phyloP scores from a whole-genome alignment of 768 basidiomycete species.

The Rhizopogon sp. region DNA sequence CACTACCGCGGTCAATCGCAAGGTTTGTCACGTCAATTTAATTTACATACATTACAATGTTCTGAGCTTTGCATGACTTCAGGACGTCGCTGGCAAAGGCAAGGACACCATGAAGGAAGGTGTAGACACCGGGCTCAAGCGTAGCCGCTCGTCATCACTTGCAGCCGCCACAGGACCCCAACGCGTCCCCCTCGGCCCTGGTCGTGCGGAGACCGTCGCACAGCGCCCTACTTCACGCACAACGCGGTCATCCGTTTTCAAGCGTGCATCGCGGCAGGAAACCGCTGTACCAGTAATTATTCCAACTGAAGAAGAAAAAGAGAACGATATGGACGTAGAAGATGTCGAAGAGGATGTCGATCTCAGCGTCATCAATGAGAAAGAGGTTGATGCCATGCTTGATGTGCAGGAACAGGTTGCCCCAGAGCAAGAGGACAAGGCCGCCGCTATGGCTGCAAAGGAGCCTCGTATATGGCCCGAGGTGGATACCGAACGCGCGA shows the following conservation, averaged over 20 bases:
- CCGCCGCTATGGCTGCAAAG: slow-evolving; percentile 29
- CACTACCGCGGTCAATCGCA: slow-evolving; percentile 70
- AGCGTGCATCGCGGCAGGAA: slow-evolving; percentile 37
- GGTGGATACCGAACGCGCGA: slow-evolving; percentile 54
- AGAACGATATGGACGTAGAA: slow-evolving; percentile 57
- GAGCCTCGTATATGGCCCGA: slow-evolving; percentile 69
- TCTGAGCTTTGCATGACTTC: slow-evolving; percentile 1
- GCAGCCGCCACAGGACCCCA: slow-evolving; percentile 58
- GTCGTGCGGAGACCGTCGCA: slow-evolving; percentile 39
- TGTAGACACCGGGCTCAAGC: slow-evolving; percentile 46
- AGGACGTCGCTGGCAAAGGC: slow-evolving; percentile 51
- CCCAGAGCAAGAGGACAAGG: slow-evolving; percentile 32
- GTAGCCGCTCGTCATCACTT: slow-evolving; percentile 63
- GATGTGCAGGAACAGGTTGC: slow-evolving; percentile 38
- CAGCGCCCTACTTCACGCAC: slow-evolving; percentile 29
- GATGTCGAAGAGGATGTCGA: slow-evolving; percentile 37
- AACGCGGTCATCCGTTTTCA: slow-evolving; percentile 30
- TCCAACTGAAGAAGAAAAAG: slow-evolving; percentile 40
- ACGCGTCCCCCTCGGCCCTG: slow-evolving; percentile 65
- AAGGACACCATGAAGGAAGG: slow-evolving; percentile 57
- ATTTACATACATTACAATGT: neutral
- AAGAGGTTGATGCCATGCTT: slow-evolving; percentile 63
- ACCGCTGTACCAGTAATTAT: slow-evolving; percentile 39
- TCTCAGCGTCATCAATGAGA: slow-evolving; percentile 38
- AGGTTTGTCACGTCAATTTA: slow-evolving; percentile 39